These are phyloP conservation scores for Chlamydomonas sp. DNA, from an alignment of 139 green algal genomes.

Conservation along the genomic window DNA sequence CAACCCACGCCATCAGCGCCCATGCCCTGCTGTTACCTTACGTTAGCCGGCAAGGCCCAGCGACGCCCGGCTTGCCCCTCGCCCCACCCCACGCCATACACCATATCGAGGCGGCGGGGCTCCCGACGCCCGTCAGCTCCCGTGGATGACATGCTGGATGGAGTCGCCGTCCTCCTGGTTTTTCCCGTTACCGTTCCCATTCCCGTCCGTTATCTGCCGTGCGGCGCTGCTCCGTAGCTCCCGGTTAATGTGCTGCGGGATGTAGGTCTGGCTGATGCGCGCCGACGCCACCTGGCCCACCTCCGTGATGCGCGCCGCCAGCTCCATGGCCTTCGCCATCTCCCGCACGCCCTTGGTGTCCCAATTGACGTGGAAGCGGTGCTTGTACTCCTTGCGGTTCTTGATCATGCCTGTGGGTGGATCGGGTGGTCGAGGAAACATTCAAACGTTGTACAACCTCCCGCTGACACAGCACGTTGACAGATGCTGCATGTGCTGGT, in stretches of 20 bases:
- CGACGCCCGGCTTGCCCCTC: too few relatives aligned
- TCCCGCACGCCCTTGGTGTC: constrained; percentile 60
- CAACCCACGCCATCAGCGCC: too few relatives aligned
- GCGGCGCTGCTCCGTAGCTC: background rate
- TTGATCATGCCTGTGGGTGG: constrained; percentile 43
- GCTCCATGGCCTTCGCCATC: constrained; percentile 60
- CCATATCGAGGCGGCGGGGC: too few relatives aligned
- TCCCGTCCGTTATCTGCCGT: background rate
- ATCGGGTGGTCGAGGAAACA: background rate
- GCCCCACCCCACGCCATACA: too few relatives aligned
- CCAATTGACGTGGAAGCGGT: constrained; percentile 61
- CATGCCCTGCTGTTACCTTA: too few relatives aligned
- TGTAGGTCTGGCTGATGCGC: constrained; percentile 60
- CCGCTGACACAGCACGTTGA: background rate
- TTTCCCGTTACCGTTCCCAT: background rate
- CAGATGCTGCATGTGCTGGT: background rate
- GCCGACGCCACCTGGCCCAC: constrained; percentile 6
- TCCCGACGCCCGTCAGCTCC: background rate
- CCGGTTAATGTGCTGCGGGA: constrained; percentile 43
- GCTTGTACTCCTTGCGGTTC: constrained; percentile 59
- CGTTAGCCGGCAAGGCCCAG: too few relatives aligned
- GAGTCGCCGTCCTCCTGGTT: background rate
- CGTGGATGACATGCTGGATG: constrained; percentile 20
- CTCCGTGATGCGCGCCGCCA: constrained; percentile 61
- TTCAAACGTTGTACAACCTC: background rate